These are phyloP conservation scores for Fraxinus greggii DNA, from an alignment of 305 asterid genomes.

Conservation along the genomic window DNA sequence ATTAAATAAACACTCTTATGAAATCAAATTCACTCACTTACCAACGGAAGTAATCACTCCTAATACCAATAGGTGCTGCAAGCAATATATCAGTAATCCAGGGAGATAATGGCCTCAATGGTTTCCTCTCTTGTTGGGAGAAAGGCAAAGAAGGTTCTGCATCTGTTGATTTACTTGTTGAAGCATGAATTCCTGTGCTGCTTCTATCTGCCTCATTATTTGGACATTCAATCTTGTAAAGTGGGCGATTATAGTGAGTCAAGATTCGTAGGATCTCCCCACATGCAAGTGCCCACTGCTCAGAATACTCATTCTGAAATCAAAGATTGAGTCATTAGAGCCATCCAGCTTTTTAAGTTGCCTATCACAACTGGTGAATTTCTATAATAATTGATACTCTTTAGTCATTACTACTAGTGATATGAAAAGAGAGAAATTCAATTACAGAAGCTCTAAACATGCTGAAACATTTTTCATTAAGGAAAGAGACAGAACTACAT, in stretches of 20 bases:
- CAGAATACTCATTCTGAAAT: conserved; percentile 84
- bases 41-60: conserved; percentile 99
- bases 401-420: background rate
- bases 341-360: conserved; percentile 12
- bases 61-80: conserved; percentile 89
- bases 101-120: conserved; percentile 87
- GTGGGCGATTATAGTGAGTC: conserved; percentile 93
- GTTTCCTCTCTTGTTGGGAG: conserved; percentile 68
- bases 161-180: conserved; percentile 60
- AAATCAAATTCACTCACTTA: conserved; percentile 37
- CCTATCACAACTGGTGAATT: background rate
- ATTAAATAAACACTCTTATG: background rate
- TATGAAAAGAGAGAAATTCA: background rate
- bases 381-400: background rate
- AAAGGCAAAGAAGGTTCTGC: conserved; percentile 47
- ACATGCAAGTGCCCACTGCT: conserved; percentile 99
- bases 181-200: conserved; percentile 64
- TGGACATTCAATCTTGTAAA: conserved; percentile 65
- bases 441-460: conserved; percentile 12
- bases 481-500: conserved; percentile 12
- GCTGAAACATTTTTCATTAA: background rate
- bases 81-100: conserved; percentile 97
- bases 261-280: conserved; percentile 91
- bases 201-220: conserved; percentile 70
- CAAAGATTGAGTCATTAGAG: conserved; percentile 19